Conservation (phyloP, 192 early-diverging fungal genomes). For the Dimargaris xerosporica region DNA sequence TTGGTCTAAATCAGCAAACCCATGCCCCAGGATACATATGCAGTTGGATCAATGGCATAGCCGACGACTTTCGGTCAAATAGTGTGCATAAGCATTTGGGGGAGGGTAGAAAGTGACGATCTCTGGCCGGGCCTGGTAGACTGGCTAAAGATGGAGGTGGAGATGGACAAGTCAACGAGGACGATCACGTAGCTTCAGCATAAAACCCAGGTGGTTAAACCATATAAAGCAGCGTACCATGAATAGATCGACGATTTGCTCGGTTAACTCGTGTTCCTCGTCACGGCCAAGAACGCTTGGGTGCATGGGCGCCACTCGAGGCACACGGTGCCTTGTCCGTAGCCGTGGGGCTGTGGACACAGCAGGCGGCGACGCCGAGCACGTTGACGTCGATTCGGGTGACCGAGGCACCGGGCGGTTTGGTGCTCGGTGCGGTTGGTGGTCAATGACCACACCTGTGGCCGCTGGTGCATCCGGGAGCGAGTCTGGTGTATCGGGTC, state of each 20-base stretch:
- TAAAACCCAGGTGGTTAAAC: not conserved
- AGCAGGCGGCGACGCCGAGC: not conserved
- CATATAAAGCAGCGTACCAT: conserved; percentile 13
- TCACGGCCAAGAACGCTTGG: conserved; percentile 18
- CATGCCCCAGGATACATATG: not conserved
- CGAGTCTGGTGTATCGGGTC: too few relatives aligned
- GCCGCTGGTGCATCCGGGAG: too few relatives aligned
- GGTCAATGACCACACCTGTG: too few relatives aligned
- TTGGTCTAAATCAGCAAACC: conserved; percentile 14
- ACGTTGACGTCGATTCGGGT: not conserved
- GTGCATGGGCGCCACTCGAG: not conserved
- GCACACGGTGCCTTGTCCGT: not conserved
- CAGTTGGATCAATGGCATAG: not conserved
- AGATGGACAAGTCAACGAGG: conserved; percentile 2
- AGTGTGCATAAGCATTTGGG: conserved; percentile 14
- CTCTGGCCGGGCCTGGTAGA: not conserved
- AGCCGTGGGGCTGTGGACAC: not conserved
- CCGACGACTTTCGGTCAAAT: not conserved
- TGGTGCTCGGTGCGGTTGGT: too few relatives aligned
- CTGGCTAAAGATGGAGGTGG: conserved; percentile 7
- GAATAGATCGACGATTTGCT: conserved; percentile 43
- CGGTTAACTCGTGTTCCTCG: conserved; percentile 29
- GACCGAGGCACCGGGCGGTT: too few relatives aligned
- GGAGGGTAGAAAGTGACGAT: not conserved
- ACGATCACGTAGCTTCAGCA: not conserved